Percentiles rank a stretch among this genome's conserved stretches.
Conservation (phyloP, 2,329 filamentous ascomycete genomes). For the Cladophialophora psammophila region DNA sequence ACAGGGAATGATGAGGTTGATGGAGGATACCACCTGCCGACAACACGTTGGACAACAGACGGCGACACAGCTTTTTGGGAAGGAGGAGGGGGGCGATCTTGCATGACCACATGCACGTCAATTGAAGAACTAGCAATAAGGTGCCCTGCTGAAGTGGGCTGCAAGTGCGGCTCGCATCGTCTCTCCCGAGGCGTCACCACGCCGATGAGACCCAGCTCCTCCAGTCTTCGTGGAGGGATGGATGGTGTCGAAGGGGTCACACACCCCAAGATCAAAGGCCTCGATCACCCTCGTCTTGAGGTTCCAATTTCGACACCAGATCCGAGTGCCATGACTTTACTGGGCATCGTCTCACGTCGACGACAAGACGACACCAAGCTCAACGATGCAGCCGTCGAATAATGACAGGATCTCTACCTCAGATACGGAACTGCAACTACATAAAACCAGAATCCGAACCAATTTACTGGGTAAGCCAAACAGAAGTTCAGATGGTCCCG, state of each 20-base stretch:
- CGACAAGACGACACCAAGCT: neutral
- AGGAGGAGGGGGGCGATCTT: slow-evolving; percentile 4
- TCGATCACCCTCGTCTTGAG: neutral
- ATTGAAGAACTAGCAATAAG: slow-evolving; percentile 5
- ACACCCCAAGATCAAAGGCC: slow-evolving; percentile 1
- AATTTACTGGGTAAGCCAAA: too few species aligned
- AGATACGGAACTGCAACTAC: neutral
- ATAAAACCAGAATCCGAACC: neutral
- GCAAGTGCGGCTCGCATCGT: slow-evolving; percentile 19
- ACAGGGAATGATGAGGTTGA: neutral
- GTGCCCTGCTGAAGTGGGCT: neutral
- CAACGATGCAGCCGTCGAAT: neutral
- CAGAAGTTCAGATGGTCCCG: neutral
- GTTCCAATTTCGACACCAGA: neutral
- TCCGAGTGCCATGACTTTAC: neutral
- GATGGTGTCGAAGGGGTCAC: slow-evolving; percentile 3
- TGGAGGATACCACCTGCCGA: neutral
- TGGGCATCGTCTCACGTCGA: neutral
- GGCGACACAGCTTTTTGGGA: slow-evolving; percentile 1
- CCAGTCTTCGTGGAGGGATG: neutral
- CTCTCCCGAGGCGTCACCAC: slow-evolving; percentile 14
- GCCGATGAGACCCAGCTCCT: neutral
- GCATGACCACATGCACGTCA: slow-evolving; percentile 20
- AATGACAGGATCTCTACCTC: neutral
- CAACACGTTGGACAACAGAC: slow-evolving; percentile 4